Base-by-base conservation (phyloP, 1,284 basidiomycete species). In the Porphyrellus sp. region DNA sequence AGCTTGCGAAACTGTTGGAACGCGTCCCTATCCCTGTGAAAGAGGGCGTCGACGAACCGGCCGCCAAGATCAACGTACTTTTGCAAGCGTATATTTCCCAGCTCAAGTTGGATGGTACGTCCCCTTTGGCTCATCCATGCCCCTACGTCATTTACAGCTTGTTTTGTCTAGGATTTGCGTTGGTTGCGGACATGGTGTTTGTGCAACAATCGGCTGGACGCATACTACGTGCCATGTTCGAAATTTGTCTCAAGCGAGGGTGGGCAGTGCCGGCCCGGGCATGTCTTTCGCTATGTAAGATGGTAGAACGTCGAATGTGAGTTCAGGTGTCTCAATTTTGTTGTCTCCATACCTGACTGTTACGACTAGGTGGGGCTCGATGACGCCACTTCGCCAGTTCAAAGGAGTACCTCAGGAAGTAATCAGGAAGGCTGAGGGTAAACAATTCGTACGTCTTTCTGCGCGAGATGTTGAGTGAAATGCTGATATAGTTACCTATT, bases 141-240 rank as follows among this genome's bases (percentile, higher is more conserved):
- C 5, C 11, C 28, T 34, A 5, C 20, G 38, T 41, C 18, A 38
- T 51, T 44, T 25, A 34, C 30, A 20, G 27, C 8, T 0, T 18
- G 4, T 21, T 12, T 24, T 45, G 8, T 35, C 9, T 41, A 84
- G 86, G 88, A 0, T 99, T 98, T 67, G 95, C 95, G 8, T 85
- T 99, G 18, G 91, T 98, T 16, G 93, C 96, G 2, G 96, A 99
- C 70, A 99, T 99, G 97, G 95, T 98, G 6, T 98, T 93, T 64
- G 85, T 96, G 5, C 89, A 92, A 60, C 92, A 95, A 66, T 94
- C 91, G 3, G 92, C 92, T 3, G 92, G 92, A 41, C 88, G 91
- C 77, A 98, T 99, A 63, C 76, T 99, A 35, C 91, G 95, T 18
- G 96, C 97, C 15, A 91, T 99, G 69, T 99, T 97, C 61, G 96